Evolutionary conservation across 176 grass and related monocot species (phyloP).

Genomic region (Zizania latifolia): DNA sequence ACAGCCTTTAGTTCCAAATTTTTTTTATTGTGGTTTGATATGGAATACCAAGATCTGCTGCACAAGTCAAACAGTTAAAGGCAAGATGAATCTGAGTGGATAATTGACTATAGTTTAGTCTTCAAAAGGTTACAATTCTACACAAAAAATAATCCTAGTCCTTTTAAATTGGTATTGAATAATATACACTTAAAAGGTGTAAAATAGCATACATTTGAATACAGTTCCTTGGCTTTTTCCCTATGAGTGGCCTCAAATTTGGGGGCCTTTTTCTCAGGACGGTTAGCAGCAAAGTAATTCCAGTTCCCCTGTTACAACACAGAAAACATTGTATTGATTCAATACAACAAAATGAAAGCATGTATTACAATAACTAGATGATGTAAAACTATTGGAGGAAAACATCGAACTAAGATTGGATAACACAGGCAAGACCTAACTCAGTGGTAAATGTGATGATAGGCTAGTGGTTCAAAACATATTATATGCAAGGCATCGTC

Average conservation of each 20-base stretch:
- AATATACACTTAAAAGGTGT: conserved; percentile 1
- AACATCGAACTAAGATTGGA: not conserved
- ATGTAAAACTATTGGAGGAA: not conserved
- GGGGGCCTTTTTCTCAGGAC: conserved; percentile 89
- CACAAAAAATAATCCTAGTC: not conserved
- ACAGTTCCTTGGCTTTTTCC: conserved; percentile 97
- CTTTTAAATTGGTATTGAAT: not conserved
- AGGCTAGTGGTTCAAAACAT: not conserved
- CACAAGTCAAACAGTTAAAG: not conserved
- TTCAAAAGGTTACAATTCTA: not conserved
- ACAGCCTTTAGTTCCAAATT: not conserved
- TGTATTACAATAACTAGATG: not conserved
- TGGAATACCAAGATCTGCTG: not conserved
- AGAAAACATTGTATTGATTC: not conserved
- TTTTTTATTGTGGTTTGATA: not conserved
- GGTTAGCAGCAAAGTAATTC: conserved; percentile 95
- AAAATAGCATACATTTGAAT: conserved; percentile 52
- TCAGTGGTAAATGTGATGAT: not conserved
- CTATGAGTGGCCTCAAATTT: conserved; percentile 91
- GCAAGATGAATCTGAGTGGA: not conserved
- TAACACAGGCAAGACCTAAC: not conserved
- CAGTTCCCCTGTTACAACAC: conserved; percentile 67
- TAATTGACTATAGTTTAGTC: not conserved
- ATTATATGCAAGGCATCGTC: not conserved
- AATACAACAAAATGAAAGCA: not conserved